phyloP scores from a whole-genome alignment of 345 rosid genomes.

The Aquilaria yunnanensis region DNA sequence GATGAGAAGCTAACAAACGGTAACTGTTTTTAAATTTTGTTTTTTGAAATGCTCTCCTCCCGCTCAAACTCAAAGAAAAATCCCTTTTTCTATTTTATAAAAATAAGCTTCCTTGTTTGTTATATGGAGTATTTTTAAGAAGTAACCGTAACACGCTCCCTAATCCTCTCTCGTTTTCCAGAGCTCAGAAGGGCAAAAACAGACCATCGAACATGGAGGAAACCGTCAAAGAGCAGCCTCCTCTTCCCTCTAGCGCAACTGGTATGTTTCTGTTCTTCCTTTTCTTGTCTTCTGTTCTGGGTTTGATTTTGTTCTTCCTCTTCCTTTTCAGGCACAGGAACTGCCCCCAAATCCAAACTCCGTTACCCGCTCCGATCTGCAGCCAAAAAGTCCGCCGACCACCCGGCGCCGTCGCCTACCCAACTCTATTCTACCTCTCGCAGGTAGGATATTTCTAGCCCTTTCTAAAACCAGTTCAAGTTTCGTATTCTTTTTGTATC shows the following conservation, averaged over 20 bases:
- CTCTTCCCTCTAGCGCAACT: neutral
- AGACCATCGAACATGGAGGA: conserved; percentile 5
- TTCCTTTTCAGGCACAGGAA: conserved; percentile 17
- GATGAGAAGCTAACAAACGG: too few relatives aligned
- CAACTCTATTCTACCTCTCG: conserved; percentile 32
- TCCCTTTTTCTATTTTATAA: too few relatives aligned
- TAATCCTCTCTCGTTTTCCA: too few relatives aligned
- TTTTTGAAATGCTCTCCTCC: too few relatives aligned
- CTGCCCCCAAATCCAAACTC: conserved; percentile 49
- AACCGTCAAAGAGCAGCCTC: conserved; percentile 10
- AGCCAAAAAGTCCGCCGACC: conserved; percentile 17
- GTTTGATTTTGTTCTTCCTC: neutral
- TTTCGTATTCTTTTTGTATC: too few relatives aligned
- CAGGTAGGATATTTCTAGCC: conserved; percentile 21
- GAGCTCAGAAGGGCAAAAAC: neutral
- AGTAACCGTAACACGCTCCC: too few relatives aligned
- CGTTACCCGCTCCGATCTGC: conserved; percentile 86
- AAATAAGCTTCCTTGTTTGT: too few relatives aligned
- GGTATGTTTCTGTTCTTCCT: neutral
- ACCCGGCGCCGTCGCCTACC: too few relatives aligned
- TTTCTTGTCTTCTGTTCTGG: neutral
- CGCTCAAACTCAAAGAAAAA: too few relatives aligned
- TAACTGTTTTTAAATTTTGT: too few relatives aligned
- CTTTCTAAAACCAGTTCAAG: too few relatives aligned
- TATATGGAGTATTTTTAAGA: too few relatives aligned